Evolutionary conservation across 441 rosid genomes (phyloP), one percentile per base, ranked within the genome.

Genomic region (Erodium chrysanthum): DNA sequence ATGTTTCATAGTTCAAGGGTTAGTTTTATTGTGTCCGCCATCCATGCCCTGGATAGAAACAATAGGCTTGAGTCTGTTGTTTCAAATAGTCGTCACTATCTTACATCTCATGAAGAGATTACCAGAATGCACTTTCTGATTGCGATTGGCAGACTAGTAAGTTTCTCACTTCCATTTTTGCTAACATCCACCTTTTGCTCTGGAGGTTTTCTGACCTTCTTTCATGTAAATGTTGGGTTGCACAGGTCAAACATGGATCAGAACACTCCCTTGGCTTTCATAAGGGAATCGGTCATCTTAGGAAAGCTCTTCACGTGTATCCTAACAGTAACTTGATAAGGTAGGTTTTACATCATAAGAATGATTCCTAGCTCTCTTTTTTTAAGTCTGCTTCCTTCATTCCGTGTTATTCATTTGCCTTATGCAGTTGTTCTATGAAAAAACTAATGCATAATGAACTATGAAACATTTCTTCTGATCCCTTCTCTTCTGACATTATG

Each of bases 71-170:
- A 84, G 65, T 78, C 84, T 0, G 71, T 83, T 77, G 88, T 89
- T 79, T 86, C 88, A 18, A 81, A 73, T 71, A 81, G 86, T 73
- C 86, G 86, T 7, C 65, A 66, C 73, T 82, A 75, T 73, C 77
- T 83, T 76, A 70, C 76, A 50, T 84, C 90, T 70, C 83, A 76
- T 29, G 91, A 82, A 72, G 91, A 86, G 44, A 81, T 81, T 54
- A 77, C 77, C 60, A 84, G 77, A 71, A 89, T 86, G 88, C 91
- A 94, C 81, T 87, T 78, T 77, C 76, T 94, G 76, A 85, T 86
- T 69, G 88, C 96, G 73, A 87, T 91, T 64, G 76, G 82, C 71
- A 89, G 89, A 77, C 78, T 94, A 80, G 99, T 91, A 80, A 85
- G 81, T 80, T 71, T 68, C 73, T 65, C 64, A 23, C 63, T 74